Evolutionary conservation across 192 early-diverging fungal species (phyloP), one percentile per base, ranked within the genome.

Genomic region (Helicostylum pulchrum): DNA sequence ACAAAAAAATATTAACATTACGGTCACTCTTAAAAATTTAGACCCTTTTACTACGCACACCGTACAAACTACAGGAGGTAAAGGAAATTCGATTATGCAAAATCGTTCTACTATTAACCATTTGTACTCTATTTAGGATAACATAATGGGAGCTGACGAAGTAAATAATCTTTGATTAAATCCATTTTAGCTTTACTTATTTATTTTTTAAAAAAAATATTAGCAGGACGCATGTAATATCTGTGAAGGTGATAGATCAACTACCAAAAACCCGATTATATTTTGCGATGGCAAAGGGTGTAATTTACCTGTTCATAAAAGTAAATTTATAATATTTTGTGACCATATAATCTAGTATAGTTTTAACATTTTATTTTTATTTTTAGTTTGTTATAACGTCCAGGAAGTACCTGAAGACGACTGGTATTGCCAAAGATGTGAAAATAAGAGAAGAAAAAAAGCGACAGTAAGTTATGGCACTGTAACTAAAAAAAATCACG

Each of bases 361-460:
- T 21, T 5, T 30, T 10, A 34, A n/a, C 21, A 36, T 23, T 52
- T 12, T 53, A n/a, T 31, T n/a, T 53, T 32, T 26, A 26, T 54
- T 32, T 47, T 30, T 64, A 76, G 74, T 60, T 0, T 83, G 81
- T 19, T 83, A 83, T 51, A 71, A 70, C 21, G 67, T 83, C 2
- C 54, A 61, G 7, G 71, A 62, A 4, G 58, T 83, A 9, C 81
- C 81, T 4, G 61, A 72, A 26, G 81, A 71, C 26, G 69, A 78
- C 36, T 83, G 81, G 81, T 78, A 66, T 52, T 83, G 81, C 47
- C 72, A 83, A 47, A 47, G 78, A 30, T 83, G 81, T 44, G 77
- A 75, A 31, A 75, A 73, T 51, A 48, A 62, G 17, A 70, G 68
- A 45, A 60, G 63, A 12, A 61, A 71, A n/a, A 53, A 61, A n/a